Evolutionary conservation across 2,329 filamentous ascomycete species (phyloP).

Genomic region (Sordariomycetes sp.): DNA sequence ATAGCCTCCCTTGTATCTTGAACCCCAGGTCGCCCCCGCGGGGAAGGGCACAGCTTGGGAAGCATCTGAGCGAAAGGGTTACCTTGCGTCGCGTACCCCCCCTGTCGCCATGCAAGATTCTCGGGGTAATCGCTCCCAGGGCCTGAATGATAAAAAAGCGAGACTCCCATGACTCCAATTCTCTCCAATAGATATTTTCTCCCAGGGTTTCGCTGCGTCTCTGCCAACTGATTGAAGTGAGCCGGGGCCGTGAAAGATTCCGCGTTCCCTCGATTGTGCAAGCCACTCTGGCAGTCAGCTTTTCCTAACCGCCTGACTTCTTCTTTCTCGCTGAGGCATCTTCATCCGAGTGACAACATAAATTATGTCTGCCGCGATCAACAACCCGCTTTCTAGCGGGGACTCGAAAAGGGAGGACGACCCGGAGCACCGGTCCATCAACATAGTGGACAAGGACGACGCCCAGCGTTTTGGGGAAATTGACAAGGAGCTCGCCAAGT

Average conservation of each 20-base stretch:
- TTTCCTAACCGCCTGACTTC: background rate
- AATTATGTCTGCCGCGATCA: constrained; percentile 5
- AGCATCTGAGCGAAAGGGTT: background rate
- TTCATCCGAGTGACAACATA: background rate
- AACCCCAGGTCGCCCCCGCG: background rate
- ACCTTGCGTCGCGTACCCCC: background rate
- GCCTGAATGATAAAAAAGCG: background rate
- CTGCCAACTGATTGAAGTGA: background rate
- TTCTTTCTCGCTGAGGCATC: too few relatives aligned
- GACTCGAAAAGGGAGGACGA: constrained; percentile 10
- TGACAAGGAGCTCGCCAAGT: constrained; percentile 59
- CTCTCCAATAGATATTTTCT: background rate
- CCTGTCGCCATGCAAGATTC: background rate
- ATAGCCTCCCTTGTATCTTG: background rate
- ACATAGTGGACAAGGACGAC: constrained; percentile 6
- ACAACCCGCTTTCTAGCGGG: constrained; percentile 10
- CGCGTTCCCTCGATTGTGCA: background rate
- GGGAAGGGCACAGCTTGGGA: background rate
- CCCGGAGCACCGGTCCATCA: constrained; percentile 3
- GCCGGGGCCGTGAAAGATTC: background rate
- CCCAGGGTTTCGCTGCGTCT: background rate
- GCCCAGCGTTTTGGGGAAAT: constrained; percentile 7
- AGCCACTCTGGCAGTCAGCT: background rate
- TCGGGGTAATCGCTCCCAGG: background rate
- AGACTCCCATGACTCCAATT: background rate